Evolutionary conservation across 768 basidiomycete species (phyloP).

Genomic region (Sporobolomyces roseus): DNA sequence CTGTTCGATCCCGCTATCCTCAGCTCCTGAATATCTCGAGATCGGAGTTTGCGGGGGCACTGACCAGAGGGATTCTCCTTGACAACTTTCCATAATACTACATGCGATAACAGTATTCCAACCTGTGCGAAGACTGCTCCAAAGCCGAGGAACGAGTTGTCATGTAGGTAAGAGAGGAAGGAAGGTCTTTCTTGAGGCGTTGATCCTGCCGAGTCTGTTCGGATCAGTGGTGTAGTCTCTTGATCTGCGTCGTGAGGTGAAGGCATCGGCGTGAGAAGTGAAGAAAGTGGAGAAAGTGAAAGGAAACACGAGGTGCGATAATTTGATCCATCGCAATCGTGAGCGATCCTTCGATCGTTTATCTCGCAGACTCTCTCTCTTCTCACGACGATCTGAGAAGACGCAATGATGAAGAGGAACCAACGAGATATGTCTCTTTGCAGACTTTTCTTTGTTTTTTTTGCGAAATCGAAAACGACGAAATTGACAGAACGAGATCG

Average conservation of each 20-base stretch:
- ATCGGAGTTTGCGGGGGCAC: not conserved
- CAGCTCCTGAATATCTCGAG: not conserved
- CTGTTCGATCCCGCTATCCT: not conserved
- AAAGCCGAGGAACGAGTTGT: conserved; percentile 2
- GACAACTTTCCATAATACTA: not conserved
- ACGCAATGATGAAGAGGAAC: no score
- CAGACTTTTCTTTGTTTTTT: no score
- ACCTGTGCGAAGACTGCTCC: not conserved
- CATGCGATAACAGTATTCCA: conserved; percentile 6
- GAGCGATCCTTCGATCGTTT: not conserved
- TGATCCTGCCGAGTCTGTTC: not conserved
- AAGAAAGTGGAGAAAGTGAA: not conserved
- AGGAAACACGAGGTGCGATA: no score
- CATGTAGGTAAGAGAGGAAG: not conserved
- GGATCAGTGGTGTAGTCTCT: conserved; percentile 1
- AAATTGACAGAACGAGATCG: no score
- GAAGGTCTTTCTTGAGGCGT: not conserved
- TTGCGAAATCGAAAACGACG: no score
- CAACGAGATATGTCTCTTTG: no score
- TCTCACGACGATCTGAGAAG: not conserved
- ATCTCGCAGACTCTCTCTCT: not conserved
- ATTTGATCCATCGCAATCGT: not conserved
- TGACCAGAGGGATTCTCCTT: conserved; percentile 8
- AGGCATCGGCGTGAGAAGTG: conserved; percentile 3
- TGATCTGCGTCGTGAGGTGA: conserved; percentile 7